Base-by-base conservation (phyloP, 2,329 filamentous ascomycete species). In the Colletotrichum tropicicola region DNA sequence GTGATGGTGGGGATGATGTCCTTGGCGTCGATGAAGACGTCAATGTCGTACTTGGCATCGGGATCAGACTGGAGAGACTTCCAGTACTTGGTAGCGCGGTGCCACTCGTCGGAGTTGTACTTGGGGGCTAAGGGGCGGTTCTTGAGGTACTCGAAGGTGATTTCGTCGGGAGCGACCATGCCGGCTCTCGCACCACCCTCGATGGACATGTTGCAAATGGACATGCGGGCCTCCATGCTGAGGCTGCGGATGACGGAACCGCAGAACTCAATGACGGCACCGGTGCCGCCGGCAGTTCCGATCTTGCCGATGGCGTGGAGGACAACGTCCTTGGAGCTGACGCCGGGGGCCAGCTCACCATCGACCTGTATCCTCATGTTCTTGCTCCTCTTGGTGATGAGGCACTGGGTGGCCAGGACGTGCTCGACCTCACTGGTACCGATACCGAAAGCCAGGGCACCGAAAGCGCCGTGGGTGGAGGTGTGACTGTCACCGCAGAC, bases 201-300 rank as follows among this genome's bases (percentile, higher is more conserved):
- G 71, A 98, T 98, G 13, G 94, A 94, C 96, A 98, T 98, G 84
- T 99, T 99, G 85, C 96, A 98, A 77, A 99, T 97, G 68, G 94
- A 98, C 96, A 99, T 98, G 71, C 96, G 90, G 44, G 95, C 96
- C 80, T 98, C 96, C 88, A 99, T 97, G 79, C 93, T 97, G 72
- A 98, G 85, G 67, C 81, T 82, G 71, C 93, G 90, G 76, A 99
- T 98, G 67, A 96, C 93, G 54, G 94, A 97, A 65, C 96, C 96
- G 75, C 94, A 97, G 83, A 95, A 99, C 83, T 99, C 96, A 73
- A 99, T 98, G 69, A 98, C 96, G 56, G 92, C 91, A 67, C 95
- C 94, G 60, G 91, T 98, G 72, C 96, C 96, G 77, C 95, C 96
- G 67, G 96, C 96, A 23, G 96, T 98, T 73, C 96, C 96, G 71